Percentiles rank a stretch among this genome's conserved stretches.
Conservation (phyloP, 495 filamentous ascomycete genomes). For the Aspergillus affinis region DNA sequence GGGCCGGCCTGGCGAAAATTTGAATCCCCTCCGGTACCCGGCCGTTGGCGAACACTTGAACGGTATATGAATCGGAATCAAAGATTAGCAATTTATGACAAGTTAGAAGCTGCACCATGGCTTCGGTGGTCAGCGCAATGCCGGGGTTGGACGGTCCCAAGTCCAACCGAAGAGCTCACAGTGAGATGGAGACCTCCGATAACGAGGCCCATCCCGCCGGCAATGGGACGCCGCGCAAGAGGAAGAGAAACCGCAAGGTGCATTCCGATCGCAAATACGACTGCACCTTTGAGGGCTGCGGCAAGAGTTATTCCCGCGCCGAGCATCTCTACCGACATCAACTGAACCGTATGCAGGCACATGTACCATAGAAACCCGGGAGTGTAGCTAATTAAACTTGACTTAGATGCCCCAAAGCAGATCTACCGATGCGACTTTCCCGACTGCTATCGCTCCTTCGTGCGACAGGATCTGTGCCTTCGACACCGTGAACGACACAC, state of each 20-base stretch:
- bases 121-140: conserved; percentile 29
- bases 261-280: conserved; percentile 89
- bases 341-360: conserved; percentile 71
- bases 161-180: conserved; percentile 25
- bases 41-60: not conserved
- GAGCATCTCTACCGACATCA: conserved; percentile 98
- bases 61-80: not conserved
- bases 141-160: conserved; percentile 20
- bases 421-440: conserved; percentile 95
- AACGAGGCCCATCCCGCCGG: conserved; percentile 28
- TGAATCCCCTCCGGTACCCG: conserved; percentile 3
- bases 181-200: conserved; percentile 27
- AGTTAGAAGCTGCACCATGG: conserved; percentile 17
- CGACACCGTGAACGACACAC: conserved; percentile 94
- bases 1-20: conserved; percentile 2
- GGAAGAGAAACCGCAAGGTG: conserved; percentile 80
- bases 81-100: not conserved
- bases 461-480: conserved; percentile 90
- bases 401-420: conserved; percentile 77
- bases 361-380: not conserved
- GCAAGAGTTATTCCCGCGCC: conserved; percentile 93
- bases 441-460: conserved; percentile 86
- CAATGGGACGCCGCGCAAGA: conserved; percentile 57
- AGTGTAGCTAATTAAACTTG: conserved; percentile 12
- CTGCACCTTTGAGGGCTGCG: conserved; percentile 84